Percentiles rank a stretch among this genome's conserved stretches.
phyloP scores from a whole-genome alignment of 345 rosid genomes.

The Punica granatum region DNA sequence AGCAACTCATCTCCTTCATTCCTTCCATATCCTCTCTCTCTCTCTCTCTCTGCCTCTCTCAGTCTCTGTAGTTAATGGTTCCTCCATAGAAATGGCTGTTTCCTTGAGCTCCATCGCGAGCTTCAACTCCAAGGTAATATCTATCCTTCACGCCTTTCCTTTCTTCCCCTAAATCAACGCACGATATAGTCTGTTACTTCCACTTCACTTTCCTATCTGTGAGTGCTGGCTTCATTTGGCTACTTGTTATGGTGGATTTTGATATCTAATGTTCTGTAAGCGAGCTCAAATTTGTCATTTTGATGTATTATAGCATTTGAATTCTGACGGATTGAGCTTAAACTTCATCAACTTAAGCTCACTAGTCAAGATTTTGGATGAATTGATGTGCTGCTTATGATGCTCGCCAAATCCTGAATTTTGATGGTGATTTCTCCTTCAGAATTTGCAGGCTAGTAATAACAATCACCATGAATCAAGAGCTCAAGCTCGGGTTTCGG shows the following conservation, averaged over 20 bases:
- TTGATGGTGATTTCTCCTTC: background rate
- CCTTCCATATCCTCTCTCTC: constrained; percentile 7
- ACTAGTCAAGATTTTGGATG: background rate
- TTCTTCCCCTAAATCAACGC: background rate
- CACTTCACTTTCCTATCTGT: too few relatives aligned
- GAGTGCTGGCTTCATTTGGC: too few relatives aligned
- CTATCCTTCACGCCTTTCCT: background rate
- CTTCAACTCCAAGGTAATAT: constrained; percentile 23
- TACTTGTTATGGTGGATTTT: too few relatives aligned
- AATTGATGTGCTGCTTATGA: too few relatives aligned
- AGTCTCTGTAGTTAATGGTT: constrained; percentile 11
- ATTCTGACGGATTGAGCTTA: too few relatives aligned
- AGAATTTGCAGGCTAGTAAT: background rate
- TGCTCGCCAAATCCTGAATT: too few relatives aligned
- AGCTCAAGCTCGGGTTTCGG: background rate
- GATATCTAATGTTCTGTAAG: too few relatives aligned
- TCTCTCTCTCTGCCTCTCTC: background rate
- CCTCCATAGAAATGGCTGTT: constrained; percentile 25
- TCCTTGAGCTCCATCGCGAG: constrained; percentile 30
- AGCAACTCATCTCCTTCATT: constrained; percentile 1
- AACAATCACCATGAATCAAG: background rate
- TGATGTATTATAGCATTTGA: too few relatives aligned
- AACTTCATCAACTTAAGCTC: too few relatives aligned
- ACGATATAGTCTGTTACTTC: background rate
- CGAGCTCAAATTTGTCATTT: too few relatives aligned